Evolutionary conservation across 441 rosid genomes (phyloP).

Genomic region (Manihot esculenta): DNA sequence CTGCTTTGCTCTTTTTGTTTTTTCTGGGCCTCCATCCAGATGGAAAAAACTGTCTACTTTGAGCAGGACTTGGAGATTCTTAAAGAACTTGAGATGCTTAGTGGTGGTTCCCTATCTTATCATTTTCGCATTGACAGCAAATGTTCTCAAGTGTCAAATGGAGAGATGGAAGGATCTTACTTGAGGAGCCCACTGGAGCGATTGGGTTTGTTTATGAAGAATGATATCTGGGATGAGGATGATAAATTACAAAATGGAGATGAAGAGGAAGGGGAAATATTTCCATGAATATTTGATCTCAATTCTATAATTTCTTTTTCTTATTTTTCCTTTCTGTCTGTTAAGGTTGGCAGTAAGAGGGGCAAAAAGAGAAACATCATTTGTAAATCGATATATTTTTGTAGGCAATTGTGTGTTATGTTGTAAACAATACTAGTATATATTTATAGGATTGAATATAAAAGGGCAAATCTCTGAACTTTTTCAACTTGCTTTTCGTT

Average conservation of each 20-base stretch:
- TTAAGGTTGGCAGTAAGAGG: not conserved
- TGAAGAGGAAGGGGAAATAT: constrained; percentile 31
- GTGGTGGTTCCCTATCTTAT: constrained; percentile 45
- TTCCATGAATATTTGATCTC: not conserved
- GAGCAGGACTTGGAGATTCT: constrained; percentile 47
- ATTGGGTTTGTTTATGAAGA: constrained; percentile 26
- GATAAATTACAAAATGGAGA: constrained; percentile 11
- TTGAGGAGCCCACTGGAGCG: constrained; percentile 36
- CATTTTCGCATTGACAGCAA: too few relatives aligned
- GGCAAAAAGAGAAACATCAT: not conserved
- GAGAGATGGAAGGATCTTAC: constrained; percentile 23
- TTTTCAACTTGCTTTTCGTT: not conserved
- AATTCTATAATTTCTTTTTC: too few relatives aligned
- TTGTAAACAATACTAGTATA: not conserved
- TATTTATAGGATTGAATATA: not conserved
- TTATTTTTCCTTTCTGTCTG: constrained; percentile 5
- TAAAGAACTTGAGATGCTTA: constrained; percentile 56
- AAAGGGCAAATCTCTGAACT: not conserved
- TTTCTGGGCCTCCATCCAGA: too few relatives aligned
- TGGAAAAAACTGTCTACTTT: constrained; percentile 60
- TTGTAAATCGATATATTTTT: constrained; percentile 29
- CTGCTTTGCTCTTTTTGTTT: too few relatives aligned
- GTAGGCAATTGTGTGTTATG: not conserved
- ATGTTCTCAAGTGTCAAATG: too few relatives aligned
- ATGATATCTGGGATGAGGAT: constrained; percentile 18